phyloP scores from a whole-genome alignment of 805 yeast species.

The Saturnispora sanitii region DNA sequence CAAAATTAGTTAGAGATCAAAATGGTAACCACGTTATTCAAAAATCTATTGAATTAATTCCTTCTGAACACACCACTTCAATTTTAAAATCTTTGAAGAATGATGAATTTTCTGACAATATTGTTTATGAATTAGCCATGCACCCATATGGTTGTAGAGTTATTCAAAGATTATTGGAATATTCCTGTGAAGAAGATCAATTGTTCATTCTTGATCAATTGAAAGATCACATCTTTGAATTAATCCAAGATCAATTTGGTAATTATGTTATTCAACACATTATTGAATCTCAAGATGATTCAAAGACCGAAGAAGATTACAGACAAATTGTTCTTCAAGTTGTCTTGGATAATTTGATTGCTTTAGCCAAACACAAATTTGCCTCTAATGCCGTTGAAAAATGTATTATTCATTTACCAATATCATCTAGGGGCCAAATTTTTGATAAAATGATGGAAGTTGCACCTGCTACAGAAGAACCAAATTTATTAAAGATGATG shows the following conservation, averaged over 20 bases:
- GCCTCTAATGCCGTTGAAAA: constrained; percentile 97
- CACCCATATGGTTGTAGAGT: constrained; percentile 98
- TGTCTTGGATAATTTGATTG: constrained; percentile 53
- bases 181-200: constrained; percentile 58
- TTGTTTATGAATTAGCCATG: constrained; percentile 80
- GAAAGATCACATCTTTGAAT: constrained; percentile 56
- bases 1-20: constrained; percentile 80
- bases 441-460: constrained; percentile 57
- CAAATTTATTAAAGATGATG: constrained; percentile 84
- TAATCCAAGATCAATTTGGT: constrained; percentile 95
- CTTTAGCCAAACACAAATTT: constrained; percentile 89
- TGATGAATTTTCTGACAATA: too few relatives aligned
- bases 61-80: constrained; percentile 59
- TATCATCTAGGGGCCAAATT: constrained; percentile 50
- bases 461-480: constrained; percentile 47
- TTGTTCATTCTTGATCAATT: constrained; percentile 58
- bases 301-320: constrained; percentile 40
- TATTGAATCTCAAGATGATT: constrained; percentile 72
- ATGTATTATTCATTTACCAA: constrained; percentile 67
- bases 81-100: constrained; percentile 61
- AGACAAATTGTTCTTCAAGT: constrained; percentile 38
- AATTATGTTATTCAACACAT: constrained; percentile 96
- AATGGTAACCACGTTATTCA: constrained; percentile 98
- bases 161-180: constrained; percentile 83
- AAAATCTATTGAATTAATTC: constrained; percentile 81